Evolutionary conservation across 225 moss, liverwort and hornwort species (phyloP).

Genomic region (Physcomitrellopsis africana): DNA sequence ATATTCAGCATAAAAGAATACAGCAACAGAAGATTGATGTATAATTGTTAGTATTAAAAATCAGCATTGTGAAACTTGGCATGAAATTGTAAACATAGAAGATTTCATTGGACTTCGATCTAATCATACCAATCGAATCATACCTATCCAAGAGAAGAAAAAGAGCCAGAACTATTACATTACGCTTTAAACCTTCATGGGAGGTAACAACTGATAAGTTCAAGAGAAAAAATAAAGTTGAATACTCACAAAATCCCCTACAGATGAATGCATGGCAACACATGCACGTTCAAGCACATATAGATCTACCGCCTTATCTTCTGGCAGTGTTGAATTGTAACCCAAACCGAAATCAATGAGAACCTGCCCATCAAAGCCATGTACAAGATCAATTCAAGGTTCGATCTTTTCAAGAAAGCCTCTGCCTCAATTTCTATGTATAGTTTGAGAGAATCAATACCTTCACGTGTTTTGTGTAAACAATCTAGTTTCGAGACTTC

Average conservation of each 20-base stretch:
- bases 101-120: neutral
- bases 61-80: neutral
- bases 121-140: too few relatives aligned
- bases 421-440: neutral
- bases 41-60: neutral
- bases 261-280: conserved; percentile 85
- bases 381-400: conserved; percentile 4
- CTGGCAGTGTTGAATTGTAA: conserved; percentile 81
- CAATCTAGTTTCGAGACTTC: neutral
- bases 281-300: conserved; percentile 94
- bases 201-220: neutral
- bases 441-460: neutral
- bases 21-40: neutral
- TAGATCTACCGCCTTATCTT: conserved; percentile 95
- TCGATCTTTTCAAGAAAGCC: neutral
- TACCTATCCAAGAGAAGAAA: neutral
- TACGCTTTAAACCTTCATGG: neutral
- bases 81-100: neutral
- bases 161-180: neutral
- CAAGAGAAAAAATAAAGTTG: neutral
- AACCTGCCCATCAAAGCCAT: conserved; percentile 53
- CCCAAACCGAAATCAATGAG: conserved; percentile 94
- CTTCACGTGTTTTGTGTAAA: neutral
- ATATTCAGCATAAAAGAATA: neutral
- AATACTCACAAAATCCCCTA: conserved; percentile 78